A percentile compares a stretch with the other conserved stretches of the same genome.
Conservation (phyloP, 495 filamentous ascomycete species). For the Parachaetomium inaequale region DNA sequence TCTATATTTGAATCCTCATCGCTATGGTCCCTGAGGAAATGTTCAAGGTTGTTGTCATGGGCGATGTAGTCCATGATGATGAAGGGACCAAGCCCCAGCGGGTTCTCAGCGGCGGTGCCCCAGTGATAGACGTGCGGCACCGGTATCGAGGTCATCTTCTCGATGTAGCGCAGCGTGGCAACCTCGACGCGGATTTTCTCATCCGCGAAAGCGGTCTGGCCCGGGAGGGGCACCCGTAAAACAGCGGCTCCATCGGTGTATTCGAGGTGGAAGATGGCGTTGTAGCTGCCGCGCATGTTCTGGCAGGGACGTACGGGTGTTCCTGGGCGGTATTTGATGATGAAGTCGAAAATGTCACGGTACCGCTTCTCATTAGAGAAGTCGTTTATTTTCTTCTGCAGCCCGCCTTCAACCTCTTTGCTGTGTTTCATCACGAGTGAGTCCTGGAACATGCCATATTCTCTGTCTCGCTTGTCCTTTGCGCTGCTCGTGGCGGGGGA, state of each 20-base stretch:
- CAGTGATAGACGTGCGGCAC: conserved; percentile 39
- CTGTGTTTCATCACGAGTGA: background rate
- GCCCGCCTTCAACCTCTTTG: background rate
- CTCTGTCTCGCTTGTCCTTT: background rate
- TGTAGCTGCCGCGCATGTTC: background rate
- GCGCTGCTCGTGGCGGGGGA: background rate
- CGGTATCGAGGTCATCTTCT: conserved; percentile 39
- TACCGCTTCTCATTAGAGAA: background rate
- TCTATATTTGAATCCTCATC: conserved; percentile 25
- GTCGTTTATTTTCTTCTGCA: background rate
- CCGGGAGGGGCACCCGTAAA: conserved; percentile 1
- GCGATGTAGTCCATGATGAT: conserved; percentile 48
- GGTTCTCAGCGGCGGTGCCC: conserved; percentile 30
- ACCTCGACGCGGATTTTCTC: conserved; percentile 45
- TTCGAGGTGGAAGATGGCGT: conserved; percentile 7
- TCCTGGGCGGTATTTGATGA: conserved; percentile 2
- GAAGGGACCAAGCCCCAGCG: conserved; percentile 40
- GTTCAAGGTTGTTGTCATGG: conserved; percentile 31
- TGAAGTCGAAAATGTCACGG: background rate
- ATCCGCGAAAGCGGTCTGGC: conserved; percentile 26
- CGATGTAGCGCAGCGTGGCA: conserved; percentile 42
- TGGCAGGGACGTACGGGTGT: background rate
- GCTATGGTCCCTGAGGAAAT: conserved; percentile 31
- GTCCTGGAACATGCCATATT: conserved; percentile 1
- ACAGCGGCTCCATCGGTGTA: background rate